Evolutionary conservation across 306 rosid genomes (phyloP), one percentile per base, ranked within the genome.

Genomic region (Dryas octopetala): DNA sequence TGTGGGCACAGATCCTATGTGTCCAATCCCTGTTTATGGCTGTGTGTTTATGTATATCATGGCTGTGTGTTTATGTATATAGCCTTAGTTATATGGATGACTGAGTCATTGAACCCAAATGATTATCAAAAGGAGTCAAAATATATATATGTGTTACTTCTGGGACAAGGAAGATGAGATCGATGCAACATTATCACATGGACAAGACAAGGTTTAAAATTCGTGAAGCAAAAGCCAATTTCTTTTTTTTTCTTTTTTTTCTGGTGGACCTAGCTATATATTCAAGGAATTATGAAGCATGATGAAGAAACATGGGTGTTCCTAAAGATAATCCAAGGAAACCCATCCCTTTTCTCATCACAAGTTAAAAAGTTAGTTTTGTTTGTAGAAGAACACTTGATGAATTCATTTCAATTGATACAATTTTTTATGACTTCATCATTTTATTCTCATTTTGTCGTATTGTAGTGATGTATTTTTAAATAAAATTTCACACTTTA

Each of bases 241-340:
- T 55, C 16, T 43, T 5, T 1, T 49, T 26, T n/a, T 10, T 0
- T 0, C 48, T 11, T 57, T n/a, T 49, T 15, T 6, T 16, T 40
- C 26, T 12, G 49, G 63, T 49, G 70, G 70, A 58, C 62, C 58
- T 44, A 7, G 40, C 53, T 49, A 49, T 49, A 4, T 76, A 45
- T 51, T 67, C 71, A 4, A 43, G 63, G 68, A 76, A 79, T 81
- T 43, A 83, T 79, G 79, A 81, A 79, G 60, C 78, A 61, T 28
- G 74, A 86, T 79, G 49, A 75, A 55, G 38, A 2, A 43, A 17
- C 53, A 17, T 52, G 58, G 76, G 7, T 66, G 68, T 80, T 83
- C 69, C 75, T 76, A 28, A 28, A 28, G 79, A 52, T 76, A 69
- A 57, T 81, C 17, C 14, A 83, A 83, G 85, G 55, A 77, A 66